Evolutionary conservation across 495 filamentous ascomycete species (phyloP).

Genomic region (Aspergillus avenaceus): DNA sequence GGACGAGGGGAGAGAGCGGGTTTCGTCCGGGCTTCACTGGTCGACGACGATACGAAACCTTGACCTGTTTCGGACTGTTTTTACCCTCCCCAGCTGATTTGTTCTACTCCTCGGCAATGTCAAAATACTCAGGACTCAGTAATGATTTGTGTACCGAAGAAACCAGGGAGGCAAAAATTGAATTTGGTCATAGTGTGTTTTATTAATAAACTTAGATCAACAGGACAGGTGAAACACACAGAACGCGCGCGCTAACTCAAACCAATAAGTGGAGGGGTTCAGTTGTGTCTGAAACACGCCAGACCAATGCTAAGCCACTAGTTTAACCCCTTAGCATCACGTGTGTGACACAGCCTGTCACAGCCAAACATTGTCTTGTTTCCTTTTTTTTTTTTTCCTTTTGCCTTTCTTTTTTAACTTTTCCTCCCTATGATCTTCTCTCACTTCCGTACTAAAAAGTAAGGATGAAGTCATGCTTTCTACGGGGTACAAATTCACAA

Average conservation of each 20-base stretch:
- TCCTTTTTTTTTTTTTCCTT: too few species aligned
- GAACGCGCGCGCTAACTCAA: conserved; percentile 15
- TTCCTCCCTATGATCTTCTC: neutral
- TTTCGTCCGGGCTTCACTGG: neutral
- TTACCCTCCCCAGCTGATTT: neutral
- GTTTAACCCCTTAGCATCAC: conserved; percentile 1
- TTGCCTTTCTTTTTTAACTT: too few species aligned
- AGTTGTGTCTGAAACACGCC: conserved; percentile 15
- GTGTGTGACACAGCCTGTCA: conserved; percentile 5
- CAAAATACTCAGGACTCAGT: neutral
- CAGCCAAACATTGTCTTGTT: too few species aligned
- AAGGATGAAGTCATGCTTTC: too few species aligned
- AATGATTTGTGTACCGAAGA: neutral
- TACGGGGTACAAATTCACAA: too few species aligned
- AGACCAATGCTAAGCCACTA: conserved; percentile 8
- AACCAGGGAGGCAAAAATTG: neutral
- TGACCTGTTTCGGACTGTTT: neutral
- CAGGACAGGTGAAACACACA: conserved; percentile 17
- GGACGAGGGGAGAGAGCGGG: neutral
- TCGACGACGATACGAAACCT: neutral
- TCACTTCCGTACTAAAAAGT: neutral
- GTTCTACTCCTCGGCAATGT: neutral
- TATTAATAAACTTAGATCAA: neutral
- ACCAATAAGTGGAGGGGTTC: conserved; percentile 8
- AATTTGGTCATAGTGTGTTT: neutral